Evolutionary conservation across 108 stramenopile species (phyloP).

Genomic region (Poteriospumella lacustris): DNA sequence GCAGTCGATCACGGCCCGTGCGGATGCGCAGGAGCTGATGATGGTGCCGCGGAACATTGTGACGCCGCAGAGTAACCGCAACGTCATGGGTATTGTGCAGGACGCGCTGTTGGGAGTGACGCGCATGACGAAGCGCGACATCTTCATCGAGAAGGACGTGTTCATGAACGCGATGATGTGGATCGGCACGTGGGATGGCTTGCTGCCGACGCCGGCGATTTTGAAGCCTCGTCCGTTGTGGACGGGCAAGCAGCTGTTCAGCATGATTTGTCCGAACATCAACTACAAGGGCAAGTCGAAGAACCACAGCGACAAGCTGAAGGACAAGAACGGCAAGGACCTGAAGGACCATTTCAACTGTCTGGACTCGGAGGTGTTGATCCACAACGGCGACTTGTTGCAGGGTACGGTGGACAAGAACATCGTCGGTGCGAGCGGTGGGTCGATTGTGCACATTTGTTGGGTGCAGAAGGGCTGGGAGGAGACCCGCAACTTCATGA

Average conservation of each 20-base stretch:
- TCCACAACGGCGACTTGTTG: slow-evolving; percentile 83
- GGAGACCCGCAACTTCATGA: slow-evolving; percentile 89
- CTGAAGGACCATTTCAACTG: slow-evolving; percentile 60
- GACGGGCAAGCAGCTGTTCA: slow-evolving; percentile 97
- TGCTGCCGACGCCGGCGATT: slow-evolving; percentile 86
- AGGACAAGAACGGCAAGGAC: slow-evolving; percentile 60
- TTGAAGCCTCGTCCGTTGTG: slow-evolving; percentile 88
- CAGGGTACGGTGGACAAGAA: slow-evolving; percentile 95
- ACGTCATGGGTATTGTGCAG: slow-evolving; percentile 99
- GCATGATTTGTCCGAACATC: slow-evolving; percentile 81
- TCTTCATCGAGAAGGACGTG: slow-evolving; percentile 86
- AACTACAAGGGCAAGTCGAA: slow-evolving; percentile 75
- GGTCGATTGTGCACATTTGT: slow-evolving; percentile 88
- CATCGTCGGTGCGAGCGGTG: slow-evolving; percentile 85
- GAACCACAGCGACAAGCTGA: slow-evolving; percentile 57
- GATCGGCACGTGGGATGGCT: slow-evolving; percentile 81
- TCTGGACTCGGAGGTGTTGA: slow-evolving; percentile 77
- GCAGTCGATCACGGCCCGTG: slow-evolving; percentile 85
- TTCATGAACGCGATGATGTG: slow-evolving; percentile 94
- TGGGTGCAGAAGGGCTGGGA: slow-evolving; percentile 92
- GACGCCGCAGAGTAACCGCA: slow-evolving; percentile 91
- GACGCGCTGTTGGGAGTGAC: slow-evolving; percentile 84
- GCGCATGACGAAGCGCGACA: slow-evolving; percentile 90
- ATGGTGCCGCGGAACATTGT: slow-evolving; percentile 89
- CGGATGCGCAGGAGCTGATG: slow-evolving; percentile 96